Evolutionary conservation across 2,329 filamentous ascomycete genomes (phyloP).

Genomic region (Colletotrichum lini): DNA sequence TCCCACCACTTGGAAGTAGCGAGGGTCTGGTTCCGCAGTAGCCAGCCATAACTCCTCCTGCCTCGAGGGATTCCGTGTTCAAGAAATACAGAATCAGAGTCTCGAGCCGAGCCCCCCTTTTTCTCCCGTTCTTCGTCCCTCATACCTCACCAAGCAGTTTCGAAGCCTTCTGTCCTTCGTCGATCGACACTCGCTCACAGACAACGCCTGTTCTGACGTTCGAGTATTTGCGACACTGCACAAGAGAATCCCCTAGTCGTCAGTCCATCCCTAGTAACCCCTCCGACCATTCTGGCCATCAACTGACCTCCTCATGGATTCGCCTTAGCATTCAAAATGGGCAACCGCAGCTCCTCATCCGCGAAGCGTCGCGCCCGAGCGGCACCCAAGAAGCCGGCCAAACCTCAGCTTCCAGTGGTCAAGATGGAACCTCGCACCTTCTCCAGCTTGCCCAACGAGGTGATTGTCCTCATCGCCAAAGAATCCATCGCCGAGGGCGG

Average conservation of each 20-base stretch:
- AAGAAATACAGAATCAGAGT: neutral
- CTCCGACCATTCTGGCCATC: neutral
- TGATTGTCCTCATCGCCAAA: constrained; percentile 6
- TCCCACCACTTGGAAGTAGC: neutral
- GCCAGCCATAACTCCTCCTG: no score
- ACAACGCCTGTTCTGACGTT: neutral
- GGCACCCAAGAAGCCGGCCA: neutral
- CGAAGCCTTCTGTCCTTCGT: no score
- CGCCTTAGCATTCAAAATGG: neutral
- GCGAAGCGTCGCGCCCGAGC: neutral
- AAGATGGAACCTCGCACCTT: neutral
- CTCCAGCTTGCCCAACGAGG: constrained; percentile 23
- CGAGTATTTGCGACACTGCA: neutral
- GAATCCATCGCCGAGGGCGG: neutral
- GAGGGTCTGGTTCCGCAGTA: no score
- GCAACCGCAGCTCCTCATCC: neutral
- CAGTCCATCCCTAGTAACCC: neutral
- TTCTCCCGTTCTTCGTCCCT: neutral
- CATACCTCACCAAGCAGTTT: neutral
- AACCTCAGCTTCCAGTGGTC: neutral
- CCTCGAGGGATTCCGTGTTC: neutral
- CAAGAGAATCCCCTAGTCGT: neutral
- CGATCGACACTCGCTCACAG: neutral
- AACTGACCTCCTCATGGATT: neutral
- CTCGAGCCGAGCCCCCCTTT: no score